Conservation (phyloP, 169 alveolate genomes). For the Eimeria maxima region DNA sequence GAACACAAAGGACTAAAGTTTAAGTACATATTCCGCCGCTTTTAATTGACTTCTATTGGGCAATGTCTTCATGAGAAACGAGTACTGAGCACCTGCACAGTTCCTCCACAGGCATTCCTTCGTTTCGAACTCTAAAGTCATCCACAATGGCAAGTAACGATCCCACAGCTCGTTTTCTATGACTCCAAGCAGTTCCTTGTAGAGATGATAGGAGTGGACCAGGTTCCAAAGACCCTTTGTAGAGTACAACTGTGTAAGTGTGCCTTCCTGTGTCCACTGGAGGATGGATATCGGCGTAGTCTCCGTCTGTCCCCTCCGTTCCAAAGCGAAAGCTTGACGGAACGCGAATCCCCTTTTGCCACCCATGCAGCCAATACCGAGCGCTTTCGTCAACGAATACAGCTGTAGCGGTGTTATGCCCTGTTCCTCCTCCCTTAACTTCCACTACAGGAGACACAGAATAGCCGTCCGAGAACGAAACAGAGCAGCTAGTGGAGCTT, state of each 20-base stretch:
- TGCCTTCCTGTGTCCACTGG: slow-evolving; percentile 24
- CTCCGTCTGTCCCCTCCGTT: slow-evolving; percentile 10
- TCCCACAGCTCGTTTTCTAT: slow-evolving; percentile 40
- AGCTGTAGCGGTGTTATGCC: slow-evolving; percentile 9
- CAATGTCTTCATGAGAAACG: slow-evolving; percentile 20
- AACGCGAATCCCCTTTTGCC: background rate
- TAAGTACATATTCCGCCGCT: background rate
- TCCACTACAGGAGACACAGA: slow-evolving; percentile 29
- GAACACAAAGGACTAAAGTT: background rate
- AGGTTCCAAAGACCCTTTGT: background rate
- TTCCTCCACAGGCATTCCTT: slow-evolving; percentile 44
- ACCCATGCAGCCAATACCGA: background rate
- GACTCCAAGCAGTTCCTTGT: background rate
- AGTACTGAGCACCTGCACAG: slow-evolving; percentile 46
- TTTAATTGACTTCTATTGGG: background rate
- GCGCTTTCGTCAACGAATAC: slow-evolving; percentile 48
- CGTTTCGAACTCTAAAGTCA: slow-evolving; percentile 4
- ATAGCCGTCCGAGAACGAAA: slow-evolving; percentile 21
- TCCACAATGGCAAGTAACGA: background rate
- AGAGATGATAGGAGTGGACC: slow-evolving; percentile 40
- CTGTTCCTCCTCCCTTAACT: background rate
- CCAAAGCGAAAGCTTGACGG: slow-evolving; percentile 52
- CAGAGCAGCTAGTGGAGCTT: background rate
- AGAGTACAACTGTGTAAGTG: slow-evolving; percentile 29
- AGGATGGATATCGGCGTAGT: slow-evolving; percentile 59